Evolutionary conservation across 768 basidiomycete species (phyloP).

Genomic region (Leccinum truebloodii): DNA sequence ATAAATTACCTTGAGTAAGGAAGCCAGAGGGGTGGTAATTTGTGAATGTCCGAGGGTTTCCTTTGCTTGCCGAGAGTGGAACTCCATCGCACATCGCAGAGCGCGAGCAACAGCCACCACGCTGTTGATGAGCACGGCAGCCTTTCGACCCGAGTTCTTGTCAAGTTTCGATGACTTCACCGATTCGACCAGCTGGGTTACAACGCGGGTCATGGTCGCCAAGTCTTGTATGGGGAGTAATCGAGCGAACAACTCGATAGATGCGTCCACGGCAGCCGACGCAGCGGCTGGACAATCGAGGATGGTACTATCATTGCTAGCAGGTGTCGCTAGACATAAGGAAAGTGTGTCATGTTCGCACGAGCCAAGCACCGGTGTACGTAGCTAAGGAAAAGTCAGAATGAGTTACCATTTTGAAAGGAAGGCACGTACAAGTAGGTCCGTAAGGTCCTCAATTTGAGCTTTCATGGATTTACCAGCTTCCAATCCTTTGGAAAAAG

Average conservation of each 20-base stretch:
- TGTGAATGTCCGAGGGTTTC: slow-evolving; percentile 69
- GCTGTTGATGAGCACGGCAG: slow-evolving; percentile 82
- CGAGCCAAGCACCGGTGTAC: slow-evolving; percentile 77
- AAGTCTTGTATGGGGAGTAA: slow-evolving; percentile 80
- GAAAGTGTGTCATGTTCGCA: slow-evolving; percentile 85
- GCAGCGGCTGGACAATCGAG: slow-evolving; percentile 72
- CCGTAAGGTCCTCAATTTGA: slow-evolving; percentile 76
- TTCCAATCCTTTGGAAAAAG: slow-evolving; percentile 16
- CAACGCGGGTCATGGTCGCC: slow-evolving; percentile 49
- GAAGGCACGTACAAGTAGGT: slow-evolving; percentile 60
- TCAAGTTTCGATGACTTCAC: slow-evolving; percentile 79
- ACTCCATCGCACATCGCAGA: slow-evolving; percentile 55
- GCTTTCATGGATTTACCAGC: slow-evolving; percentile 66
- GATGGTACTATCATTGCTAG: slow-evolving; percentile 45
- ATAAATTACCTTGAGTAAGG: slow-evolving; percentile 73
- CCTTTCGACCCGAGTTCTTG: slow-evolving; percentile 81
- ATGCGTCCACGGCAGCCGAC: slow-evolving; percentile 84
- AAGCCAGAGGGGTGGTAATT: slow-evolving; percentile 59
- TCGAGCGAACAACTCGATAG: slow-evolving; percentile 82
- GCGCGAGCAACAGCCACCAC: slow-evolving; percentile 72
- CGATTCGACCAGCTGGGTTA: slow-evolving; percentile 62
- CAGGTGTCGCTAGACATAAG: slow-evolving; percentile 54
- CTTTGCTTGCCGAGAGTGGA: slow-evolving; percentile 55
- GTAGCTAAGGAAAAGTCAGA: slow-evolving; percentile 29
- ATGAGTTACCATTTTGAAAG: background rate